Evolutionary conservation across 176 grass and related monocot species (phyloP).

Genomic region (Cocos nucifera): DNA sequence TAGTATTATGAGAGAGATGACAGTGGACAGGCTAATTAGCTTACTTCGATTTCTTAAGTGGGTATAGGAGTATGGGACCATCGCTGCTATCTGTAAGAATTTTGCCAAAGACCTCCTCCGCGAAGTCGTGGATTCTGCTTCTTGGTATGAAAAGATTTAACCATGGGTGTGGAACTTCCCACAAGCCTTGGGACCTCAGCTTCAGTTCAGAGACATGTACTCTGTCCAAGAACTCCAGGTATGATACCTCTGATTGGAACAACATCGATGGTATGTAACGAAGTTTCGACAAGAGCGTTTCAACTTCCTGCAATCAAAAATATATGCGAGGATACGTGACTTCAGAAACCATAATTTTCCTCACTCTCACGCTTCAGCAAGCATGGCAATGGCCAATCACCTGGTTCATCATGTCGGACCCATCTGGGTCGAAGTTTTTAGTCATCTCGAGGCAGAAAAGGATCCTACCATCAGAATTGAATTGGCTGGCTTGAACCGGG

Average conservation of each 20-base stretch:
- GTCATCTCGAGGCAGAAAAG: conserved; percentile 94
- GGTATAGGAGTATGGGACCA: conserved; percentile 91
- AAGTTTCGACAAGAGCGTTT: conserved; percentile 44
- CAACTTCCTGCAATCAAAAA: conserved; percentile 49
- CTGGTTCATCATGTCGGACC: conserved; percentile 47
- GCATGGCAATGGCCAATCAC: conserved; percentile 11
- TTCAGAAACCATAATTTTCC: no score
- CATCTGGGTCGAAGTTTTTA: conserved; percentile 57
- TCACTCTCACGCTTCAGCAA: no score
- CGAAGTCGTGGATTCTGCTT: conserved; percentile 58
- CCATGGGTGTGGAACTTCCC: conserved; percentile 97
- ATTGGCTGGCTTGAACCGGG: conserved; percentile 57
- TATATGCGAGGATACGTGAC: no score
- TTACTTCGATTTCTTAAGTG: conserved; percentile 84
- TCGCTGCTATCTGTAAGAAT: conserved; percentile 79
- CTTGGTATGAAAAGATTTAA: conserved; percentile 79
- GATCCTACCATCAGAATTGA: conserved; percentile 55
- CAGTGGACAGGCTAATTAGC: no score
- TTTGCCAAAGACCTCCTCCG: conserved; percentile 69
- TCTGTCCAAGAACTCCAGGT: conserved; percentile 83
- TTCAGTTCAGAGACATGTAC: conserved; percentile 76
- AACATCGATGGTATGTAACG: conserved; percentile 70
- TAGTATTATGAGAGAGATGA: no score
- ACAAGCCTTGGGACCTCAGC: conserved; percentile 73
- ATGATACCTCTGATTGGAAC: conserved; percentile 73